These are phyloP conservation scores for Candida taoyuanica DNA, from an alignment of 805 yeast species.

Conservation along the genomic window DNA sequence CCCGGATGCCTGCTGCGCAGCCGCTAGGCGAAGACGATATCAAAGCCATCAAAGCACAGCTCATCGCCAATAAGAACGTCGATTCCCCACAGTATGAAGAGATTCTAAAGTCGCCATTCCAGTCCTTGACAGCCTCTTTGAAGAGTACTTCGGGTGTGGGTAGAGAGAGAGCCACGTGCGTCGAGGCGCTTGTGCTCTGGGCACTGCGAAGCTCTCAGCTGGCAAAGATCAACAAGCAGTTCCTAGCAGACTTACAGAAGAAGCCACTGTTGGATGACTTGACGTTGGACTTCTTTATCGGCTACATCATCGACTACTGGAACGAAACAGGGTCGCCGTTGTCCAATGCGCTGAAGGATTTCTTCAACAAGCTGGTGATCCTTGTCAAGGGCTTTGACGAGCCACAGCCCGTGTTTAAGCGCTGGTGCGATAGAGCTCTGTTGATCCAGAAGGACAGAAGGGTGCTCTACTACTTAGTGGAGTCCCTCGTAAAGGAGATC, in stretches of 20 bases:
- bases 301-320: conserved; percentile 63
- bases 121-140: conserved; percentile 30
- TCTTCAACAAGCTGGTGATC: conserved; percentile 49
- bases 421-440: conserved; percentile 46
- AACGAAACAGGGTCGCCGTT: conserved; percentile 66
- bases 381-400: conserved; percentile 31
- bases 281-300: conserved; percentile 34
- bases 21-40: conserved; percentile 9
- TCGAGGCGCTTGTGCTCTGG: conserved; percentile 67
- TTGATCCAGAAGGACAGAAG: conserved; percentile 47
- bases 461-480: conserved; percentile 58
- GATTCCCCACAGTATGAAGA: conserved; percentile 9
- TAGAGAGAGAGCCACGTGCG: conserved; percentile 37
- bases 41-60: conserved; percentile 9
- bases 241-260: conserved; percentile 3
- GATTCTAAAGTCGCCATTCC: conserved; percentile 22
- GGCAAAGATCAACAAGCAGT: conserved; percentile 10
- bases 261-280: conserved; percentile 15
- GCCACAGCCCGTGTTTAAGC: conserved; percentile 26
- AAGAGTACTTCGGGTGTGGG: conserved; percentile 32
- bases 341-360: conserved; percentile 60
- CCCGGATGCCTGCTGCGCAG: background rate
- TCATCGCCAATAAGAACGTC: conserved; percentile 19
- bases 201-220: conserved; percentile 49
- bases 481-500: conserved; percentile 46